Base-by-base conservation (phyloP, 352 stramenopile species). In the Phytopythium helicoides region DNA sequence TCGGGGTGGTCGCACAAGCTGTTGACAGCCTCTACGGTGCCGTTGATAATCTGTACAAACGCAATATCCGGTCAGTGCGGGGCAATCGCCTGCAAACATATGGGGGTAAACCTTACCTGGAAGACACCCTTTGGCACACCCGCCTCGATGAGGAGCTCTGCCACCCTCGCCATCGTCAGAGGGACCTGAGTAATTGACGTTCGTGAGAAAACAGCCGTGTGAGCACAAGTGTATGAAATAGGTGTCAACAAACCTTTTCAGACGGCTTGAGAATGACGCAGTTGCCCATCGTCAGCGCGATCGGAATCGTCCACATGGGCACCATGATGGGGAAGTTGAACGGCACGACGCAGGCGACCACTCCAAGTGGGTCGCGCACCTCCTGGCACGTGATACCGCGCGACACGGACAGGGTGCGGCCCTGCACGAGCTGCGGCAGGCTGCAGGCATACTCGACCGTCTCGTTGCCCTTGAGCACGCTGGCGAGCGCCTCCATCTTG, bases 251-350 rank as follows among this genome's bases (percentile, higher is more conserved):
- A n/a, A 97, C 92, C 70, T 99, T 99, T 66, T 99, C 96, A 10
- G 85, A 98, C 2, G 97, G 97, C 71, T 99, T 99, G 39, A 99
- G 64, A 51, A 99, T 96, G 37, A 99, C 85, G 54, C 87, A 97
- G 73, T 99, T 99, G 31, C 96, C 97, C 52, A 96, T 86, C 0
- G 96, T 97, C 19, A 99, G 69, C 6, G 96, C 95, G 59, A 99
- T 98, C 6, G 97, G 96, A 16, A 98, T 71, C 0, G 96, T 99
- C 97, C 97, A 99, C 82, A 98, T 97, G 12, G 96, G 94, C 6
- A 98, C 93, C 89, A 99, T 99, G 60, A 98, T 93, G 8, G 96
- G 96, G 58, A 98, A 99, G 69, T 98, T 98, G 62, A 99, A 99
- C 1, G 97, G 97, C 23, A 98, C 90, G 61, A 99, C 92, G 46